Evolutionary conservation across 805 yeast genomes (phyloP).

Genomic region (Nakazawaea wickerhamii): DNA sequence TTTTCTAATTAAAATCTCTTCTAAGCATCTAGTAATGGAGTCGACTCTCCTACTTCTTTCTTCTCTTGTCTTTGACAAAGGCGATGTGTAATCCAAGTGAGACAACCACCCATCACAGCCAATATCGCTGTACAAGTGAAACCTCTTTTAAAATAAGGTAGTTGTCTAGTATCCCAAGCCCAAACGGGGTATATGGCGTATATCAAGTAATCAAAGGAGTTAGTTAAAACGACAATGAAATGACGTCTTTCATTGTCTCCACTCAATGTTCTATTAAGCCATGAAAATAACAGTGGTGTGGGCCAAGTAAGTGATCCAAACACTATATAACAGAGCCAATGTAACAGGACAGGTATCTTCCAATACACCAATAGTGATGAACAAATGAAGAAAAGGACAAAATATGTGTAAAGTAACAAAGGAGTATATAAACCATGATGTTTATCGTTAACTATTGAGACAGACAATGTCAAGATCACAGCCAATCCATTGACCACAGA

Average conservation of each 20-base stretch:
- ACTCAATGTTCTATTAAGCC: constrained; percentile 19
- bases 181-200: constrained; percentile 35
- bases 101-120: constrained; percentile 11
- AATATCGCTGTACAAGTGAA: constrained; percentile 31
- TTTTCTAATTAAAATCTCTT: too few relatives aligned
- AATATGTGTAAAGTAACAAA: constrained; percentile 15
- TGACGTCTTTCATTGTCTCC: constrained; percentile 16
- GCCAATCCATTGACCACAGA: constrained; percentile 18
- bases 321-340: constrained; percentile 19
- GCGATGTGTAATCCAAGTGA: constrained; percentile 1
- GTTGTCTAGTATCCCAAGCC: constrained; percentile 32
- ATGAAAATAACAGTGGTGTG: constrained; percentile 19
- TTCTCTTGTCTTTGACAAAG: neutral
- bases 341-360: constrained; percentile 19
- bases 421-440: constrained; percentile 17
- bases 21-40: neutral
- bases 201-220: constrained; percentile 34
- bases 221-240: constrained; percentile 34
- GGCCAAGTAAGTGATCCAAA: constrained; percentile 17
- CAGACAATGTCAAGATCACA: constrained; percentile 18
- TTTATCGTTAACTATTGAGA: constrained; percentile 19
- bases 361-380: constrained; percentile 15
- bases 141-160: constrained; percentile 30
- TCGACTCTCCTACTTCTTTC: neutral
- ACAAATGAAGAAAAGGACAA: constrained; percentile 15